Conservation (phyloP, 2,329 filamentous ascomycete species). For the Aureobasidium sp. region DNA sequence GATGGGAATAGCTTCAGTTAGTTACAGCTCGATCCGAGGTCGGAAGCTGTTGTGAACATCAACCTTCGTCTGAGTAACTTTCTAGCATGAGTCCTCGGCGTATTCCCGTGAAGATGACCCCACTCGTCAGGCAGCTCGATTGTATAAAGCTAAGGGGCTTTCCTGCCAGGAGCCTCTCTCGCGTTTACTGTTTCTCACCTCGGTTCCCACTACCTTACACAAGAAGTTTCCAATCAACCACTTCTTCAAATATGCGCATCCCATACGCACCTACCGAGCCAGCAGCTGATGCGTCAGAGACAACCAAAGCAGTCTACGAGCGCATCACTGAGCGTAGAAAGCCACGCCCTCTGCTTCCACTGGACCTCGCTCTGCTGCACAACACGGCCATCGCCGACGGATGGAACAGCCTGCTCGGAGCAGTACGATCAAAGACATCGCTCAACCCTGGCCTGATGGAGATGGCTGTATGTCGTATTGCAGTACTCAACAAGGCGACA, state of each 20-base stretch:
- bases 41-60: background rate
- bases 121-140: background rate
- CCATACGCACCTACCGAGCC: constrained; percentile 54
- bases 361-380: constrained; percentile 69
- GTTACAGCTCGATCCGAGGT: background rate
- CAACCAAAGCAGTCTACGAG: constrained; percentile 44
- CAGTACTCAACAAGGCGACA: constrained; percentile 27
- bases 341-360: constrained; percentile 61
- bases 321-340: constrained; percentile 58
- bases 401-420: constrained; percentile 61
- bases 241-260: constrained; percentile 48
- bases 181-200: background rate
- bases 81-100: background rate
- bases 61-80: background rate
- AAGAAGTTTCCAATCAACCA: constrained; percentile 1
- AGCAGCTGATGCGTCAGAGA: constrained; percentile 41
- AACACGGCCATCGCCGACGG: constrained; percentile 66
- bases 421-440: constrained; percentile 27
- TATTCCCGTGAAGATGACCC: background rate
- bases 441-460: constrained; percentile 25
- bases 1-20: too few species aligned
- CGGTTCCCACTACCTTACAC: background rate
- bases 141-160: background rate
- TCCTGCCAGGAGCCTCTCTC: background rate
- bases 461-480: constrained; percentile 29